Evolutionary conservation across 768 basidiomycete species (phyloP).

Genomic region (Leccinum subtestaceum): DNA sequence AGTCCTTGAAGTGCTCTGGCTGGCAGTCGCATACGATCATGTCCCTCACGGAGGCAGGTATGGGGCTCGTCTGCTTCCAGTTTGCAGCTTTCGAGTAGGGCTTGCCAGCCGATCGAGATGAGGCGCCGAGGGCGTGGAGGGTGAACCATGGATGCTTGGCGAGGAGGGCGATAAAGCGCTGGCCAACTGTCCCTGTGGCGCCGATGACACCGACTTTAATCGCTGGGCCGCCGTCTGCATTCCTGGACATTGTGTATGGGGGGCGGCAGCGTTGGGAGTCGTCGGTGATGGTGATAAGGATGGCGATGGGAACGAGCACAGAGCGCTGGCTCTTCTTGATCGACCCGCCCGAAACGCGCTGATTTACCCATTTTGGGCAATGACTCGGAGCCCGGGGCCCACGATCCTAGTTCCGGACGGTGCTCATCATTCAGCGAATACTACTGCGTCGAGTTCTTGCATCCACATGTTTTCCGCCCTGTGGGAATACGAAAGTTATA

Average conservation of each 20-base stretch:
- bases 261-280: constrained; percentile 1
- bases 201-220: constrained; percentile 75
- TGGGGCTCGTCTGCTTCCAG: constrained; percentile 86
- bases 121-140: constrained; percentile 86
- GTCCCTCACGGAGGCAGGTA: constrained; percentile 62
- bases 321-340: not conserved
- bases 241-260: constrained; percentile 20
- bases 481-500: not conserved
- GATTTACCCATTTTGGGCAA: constrained; percentile 6
- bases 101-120: constrained; percentile 82
- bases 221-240: constrained; percentile 12
- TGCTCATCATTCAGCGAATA: not conserved
- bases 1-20: constrained; percentile 74
- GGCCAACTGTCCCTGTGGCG: constrained; percentile 93
- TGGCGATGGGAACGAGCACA: not conserved
- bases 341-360: not conserved
- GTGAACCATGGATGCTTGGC: constrained; percentile 87
- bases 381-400: not conserved
- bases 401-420: not conserved
- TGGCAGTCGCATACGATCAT: constrained; percentile 69
- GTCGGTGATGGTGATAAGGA: not conserved
- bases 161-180: constrained; percentile 90
- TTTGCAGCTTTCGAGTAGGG: constrained; percentile 66
- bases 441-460: not conserved
- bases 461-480: not conserved